phyloP scores from a whole-genome alignment of 2,329 filamentous ascomycete genomes.

The Fusarium heterosporum region DNA sequence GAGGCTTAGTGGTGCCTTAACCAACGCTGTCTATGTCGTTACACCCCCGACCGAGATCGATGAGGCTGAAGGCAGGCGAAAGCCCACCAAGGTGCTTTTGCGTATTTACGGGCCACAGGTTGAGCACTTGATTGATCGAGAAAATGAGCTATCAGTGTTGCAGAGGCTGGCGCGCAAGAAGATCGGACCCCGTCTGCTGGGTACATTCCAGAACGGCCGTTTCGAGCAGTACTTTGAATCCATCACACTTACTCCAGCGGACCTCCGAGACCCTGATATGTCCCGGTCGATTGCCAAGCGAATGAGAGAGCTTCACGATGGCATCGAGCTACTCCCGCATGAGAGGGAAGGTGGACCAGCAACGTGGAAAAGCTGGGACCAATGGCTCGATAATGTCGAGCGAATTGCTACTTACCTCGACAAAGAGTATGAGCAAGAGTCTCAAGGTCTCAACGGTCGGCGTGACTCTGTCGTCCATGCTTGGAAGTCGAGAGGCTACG shows the following conservation, averaged over 20 bases:
- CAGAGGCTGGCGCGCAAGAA: conserved; percentile 88
- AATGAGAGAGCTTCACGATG: conserved; percentile 95
- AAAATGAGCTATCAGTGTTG: conserved; percentile 88
- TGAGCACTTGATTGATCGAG: conserved; percentile 93
- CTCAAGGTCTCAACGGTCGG: conserved; percentile 31
- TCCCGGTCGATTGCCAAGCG: conserved; percentile 95
- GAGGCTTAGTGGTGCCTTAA: conserved; percentile 88
- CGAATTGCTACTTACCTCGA: conserved; percentile 69
- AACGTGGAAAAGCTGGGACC: conserved; percentile 95
- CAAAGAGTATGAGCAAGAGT: conserved; percentile 65
- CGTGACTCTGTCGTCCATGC: conserved; percentile 53
- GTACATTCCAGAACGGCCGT: conserved; percentile 92
- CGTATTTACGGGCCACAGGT: conserved; percentile 96
- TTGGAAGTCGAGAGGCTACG: conserved; percentile 78
- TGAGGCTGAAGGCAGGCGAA: conserved; percentile 56
- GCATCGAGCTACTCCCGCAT: conserved; percentile 83
- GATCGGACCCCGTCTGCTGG: conserved; percentile 90
- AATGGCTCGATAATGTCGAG: conserved; percentile 78
- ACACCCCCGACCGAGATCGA: conserved; percentile 76
- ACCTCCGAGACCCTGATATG: conserved; percentile 83
- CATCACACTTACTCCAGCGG: conserved; percentile 78
- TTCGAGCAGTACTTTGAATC: conserved; percentile 97
- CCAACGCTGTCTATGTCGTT: conserved; percentile 96
- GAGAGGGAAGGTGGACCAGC: conserved; percentile 84
- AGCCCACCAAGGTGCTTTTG: conserved; percentile 78